Conservation (phyloP, 495 filamentous ascomycete species). For the Penicillium atrosanguineum region DNA sequence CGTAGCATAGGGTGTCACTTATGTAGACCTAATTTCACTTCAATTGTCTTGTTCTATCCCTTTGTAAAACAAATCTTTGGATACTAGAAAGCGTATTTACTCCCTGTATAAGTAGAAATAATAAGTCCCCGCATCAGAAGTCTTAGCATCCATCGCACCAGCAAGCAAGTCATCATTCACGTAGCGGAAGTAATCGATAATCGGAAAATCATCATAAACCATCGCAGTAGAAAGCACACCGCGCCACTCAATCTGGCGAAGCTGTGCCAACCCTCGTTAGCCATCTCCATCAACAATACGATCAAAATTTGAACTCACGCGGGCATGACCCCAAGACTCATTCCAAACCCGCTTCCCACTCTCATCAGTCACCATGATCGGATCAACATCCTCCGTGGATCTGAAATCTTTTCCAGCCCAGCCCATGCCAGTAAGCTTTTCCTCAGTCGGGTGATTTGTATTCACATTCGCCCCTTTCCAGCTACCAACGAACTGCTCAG, state of each 20-base stretch:
- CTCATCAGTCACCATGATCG: conserved; percentile 22
- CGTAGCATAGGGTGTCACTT: too few species aligned
- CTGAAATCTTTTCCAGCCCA: conserved; percentile 31
- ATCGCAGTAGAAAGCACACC: conserved; percentile 23
- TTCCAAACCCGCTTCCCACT: conserved; percentile 10
- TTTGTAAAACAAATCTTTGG: too few species aligned
- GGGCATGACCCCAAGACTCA: conserved; percentile 16
- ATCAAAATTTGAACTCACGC: conserved; percentile 5
- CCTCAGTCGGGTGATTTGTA: conserved; percentile 22
- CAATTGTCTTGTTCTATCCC: too few species aligned
- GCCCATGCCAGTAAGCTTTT: conserved; percentile 11
- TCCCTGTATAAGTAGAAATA: conserved; percentile 24
- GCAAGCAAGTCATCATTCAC: conserved; percentile 23
- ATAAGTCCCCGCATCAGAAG: conserved; percentile 10
- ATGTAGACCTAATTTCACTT: too few species aligned
- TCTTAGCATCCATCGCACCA: conserved; percentile 32
- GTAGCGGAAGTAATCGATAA: conserved; percentile 32
- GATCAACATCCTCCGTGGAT: conserved; percentile 28
- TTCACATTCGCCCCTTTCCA: conserved; percentile 28
- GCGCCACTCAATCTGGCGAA: conserved; percentile 25
- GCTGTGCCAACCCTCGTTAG: conserved; percentile 5
- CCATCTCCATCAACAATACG: neutral
- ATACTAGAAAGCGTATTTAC: too few species aligned
- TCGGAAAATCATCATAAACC: conserved; percentile 29
- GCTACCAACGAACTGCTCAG: conserved; percentile 15